phyloP scores from a whole-genome alignment of 306 rosid genomes.

The Acacia melanoxylon region DNA sequence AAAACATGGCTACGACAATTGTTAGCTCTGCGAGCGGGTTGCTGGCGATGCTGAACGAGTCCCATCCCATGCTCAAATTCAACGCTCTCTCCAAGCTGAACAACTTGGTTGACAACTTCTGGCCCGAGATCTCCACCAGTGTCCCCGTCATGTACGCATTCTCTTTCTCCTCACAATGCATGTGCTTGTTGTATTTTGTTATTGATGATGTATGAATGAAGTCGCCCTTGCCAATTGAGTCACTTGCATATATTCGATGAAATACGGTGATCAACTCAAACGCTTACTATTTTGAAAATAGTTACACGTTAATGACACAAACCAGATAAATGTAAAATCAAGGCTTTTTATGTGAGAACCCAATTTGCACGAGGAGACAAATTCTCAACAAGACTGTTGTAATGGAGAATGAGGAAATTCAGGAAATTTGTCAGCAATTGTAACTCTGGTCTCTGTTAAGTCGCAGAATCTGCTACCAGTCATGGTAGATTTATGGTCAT shows the following conservation, averaged over 20 bases:
- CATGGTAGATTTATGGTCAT: no score
- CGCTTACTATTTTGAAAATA: not conserved
- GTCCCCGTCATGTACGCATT: constrained; percentile 78
- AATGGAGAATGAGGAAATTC: not conserved
- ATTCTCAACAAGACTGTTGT: not conserved
- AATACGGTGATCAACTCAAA: not conserved
- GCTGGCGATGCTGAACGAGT: constrained; percentile 92
- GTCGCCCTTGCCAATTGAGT: not conserved
- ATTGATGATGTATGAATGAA: constrained; percentile 13
- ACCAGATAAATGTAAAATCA: not conserved
- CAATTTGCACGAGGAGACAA: not conserved
- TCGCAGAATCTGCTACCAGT: no score
- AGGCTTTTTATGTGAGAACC: not conserved
- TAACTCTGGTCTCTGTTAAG: not conserved
- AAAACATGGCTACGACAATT: constrained; percentile 63
- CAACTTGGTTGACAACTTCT: constrained; percentile 81
- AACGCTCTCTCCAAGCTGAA: constrained; percentile 92
- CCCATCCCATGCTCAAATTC: constrained; percentile 78
- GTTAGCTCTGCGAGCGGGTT: constrained; percentile 96
- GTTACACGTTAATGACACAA: not conserved
- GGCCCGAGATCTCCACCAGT: constrained; percentile 99
- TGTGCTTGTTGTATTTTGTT: not conserved
- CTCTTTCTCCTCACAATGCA: not conserved
- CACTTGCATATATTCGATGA: not conserved
- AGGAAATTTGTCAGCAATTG: not conserved